Conservation (phyloP, 2,329 filamentous ascomycete genomes). For the Tolypocladium tundrense region DNA sequence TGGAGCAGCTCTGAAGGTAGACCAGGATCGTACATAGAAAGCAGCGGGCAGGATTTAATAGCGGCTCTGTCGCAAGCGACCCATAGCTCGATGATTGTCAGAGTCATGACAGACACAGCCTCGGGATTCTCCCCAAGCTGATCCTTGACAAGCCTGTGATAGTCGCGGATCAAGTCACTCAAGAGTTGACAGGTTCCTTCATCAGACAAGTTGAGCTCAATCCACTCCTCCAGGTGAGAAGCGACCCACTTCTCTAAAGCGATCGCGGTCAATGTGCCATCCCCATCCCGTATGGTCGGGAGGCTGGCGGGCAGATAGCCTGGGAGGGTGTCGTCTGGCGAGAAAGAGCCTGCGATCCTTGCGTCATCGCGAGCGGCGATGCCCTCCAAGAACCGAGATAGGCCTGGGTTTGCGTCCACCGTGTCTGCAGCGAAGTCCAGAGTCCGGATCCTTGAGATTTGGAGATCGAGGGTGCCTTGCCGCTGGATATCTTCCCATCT, state of each 20-base stretch:
- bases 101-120: conserved; percentile 40
- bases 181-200: not conserved
- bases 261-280: too few species aligned
- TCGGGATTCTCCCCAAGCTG: conserved; percentile 25
- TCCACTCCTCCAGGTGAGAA: not conserved
- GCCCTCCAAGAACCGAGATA: too few species aligned
- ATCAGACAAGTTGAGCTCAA: not conserved
- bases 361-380: too few species aligned
- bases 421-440: not conserved
- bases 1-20: too few species aligned
- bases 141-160: not conserved
- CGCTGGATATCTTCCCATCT: conserved; percentile 1
- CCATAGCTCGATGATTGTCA: conserved; percentile 50
- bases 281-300: too few species aligned
- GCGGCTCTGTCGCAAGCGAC: conserved; percentile 16
- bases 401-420: too few species aligned
- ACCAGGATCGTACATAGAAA: too few species aligned
- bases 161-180: not conserved
- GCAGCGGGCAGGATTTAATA: too few species aligned
- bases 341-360: too few species aligned
- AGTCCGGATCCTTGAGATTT: too few species aligned
- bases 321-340: too few species aligned
- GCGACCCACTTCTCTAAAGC: not conserved
- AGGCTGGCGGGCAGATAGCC: too few species aligned
- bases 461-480: not conserved